These are phyloP conservation scores for Agroathelia rolfsii DNA, from an alignment of 1,284 basidiomycete genomes.

Conservation along the genomic window DNA sequence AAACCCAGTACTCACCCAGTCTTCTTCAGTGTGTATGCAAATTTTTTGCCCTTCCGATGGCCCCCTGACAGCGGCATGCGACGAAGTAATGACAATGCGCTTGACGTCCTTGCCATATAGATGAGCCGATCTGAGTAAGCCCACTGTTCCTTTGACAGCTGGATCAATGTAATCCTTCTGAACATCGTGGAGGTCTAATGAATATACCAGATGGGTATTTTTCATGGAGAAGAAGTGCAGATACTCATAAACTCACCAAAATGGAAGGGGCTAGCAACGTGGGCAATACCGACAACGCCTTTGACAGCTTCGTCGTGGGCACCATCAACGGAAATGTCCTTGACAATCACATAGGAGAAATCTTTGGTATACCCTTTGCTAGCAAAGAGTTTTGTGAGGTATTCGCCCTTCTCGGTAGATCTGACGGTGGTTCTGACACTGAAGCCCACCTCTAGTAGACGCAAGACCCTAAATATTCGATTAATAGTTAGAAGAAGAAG, in stretches of 20 bases:
- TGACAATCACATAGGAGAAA: conserved; percentile 34
- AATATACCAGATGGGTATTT: not conserved
- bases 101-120: conserved; percentile 39
- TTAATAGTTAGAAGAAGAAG: no score
- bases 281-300: conserved; percentile 32
- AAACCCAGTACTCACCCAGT: no score
- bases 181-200: not conserved
- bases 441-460: no score
- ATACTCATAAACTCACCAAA: no score
- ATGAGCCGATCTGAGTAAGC: conserved; percentile 37
- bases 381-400: conserved; percentile 38
- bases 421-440: no score
- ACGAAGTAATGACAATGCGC: conserved; percentile 59
- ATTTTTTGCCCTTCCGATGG: no score
- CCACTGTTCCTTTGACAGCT: conserved; percentile 52
- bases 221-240: not conserved
- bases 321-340: conserved; percentile 29
- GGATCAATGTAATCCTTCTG: conserved; percentile 38
- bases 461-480: no score
- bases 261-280: conserved; percentile 36
- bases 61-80: conserved; percentile 44
- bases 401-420: conserved; percentile 36
- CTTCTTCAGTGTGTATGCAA: conserved; percentile 33
- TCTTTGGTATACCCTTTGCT: conserved; percentile 35
- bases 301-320: conserved; percentile 33